A percentile compares a stretch with the other conserved stretches of the same genome.
phyloP scores from a whole-genome alignment of 2,329 filamentous ascomycete genomes.

The Neocucurbitaria cava region DNA sequence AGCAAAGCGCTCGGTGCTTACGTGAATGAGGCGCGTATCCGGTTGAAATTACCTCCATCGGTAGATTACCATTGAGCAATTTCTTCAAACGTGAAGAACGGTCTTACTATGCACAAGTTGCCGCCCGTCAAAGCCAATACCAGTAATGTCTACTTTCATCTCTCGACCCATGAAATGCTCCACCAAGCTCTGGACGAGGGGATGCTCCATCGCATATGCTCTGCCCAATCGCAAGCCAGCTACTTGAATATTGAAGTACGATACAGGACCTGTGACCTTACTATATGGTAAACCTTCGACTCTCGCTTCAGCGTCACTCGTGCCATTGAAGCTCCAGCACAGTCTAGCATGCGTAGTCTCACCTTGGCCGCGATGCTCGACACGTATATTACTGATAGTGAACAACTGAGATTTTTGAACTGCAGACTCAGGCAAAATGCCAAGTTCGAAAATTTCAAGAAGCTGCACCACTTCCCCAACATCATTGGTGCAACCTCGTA shows the following conservation, averaged over 20 bases:
- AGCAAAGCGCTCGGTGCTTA: background rate
- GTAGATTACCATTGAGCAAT: background rate
- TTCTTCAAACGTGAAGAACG: background rate
- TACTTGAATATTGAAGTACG: constrained; percentile 38
- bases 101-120: constrained; percentile 12
- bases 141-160: constrained; percentile 23
- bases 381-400: constrained; percentile 18
- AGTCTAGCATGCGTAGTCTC: constrained; percentile 32
- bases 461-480: constrained; percentile 3
- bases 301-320: background rate
- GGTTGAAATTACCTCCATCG: too few species aligned
- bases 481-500: constrained; percentile 7
- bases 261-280: constrained; percentile 43
- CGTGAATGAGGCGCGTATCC: too few species aligned
- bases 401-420: background rate
- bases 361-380: constrained; percentile 20
- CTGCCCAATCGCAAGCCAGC: constrained; percentile 28
- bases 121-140: constrained; percentile 40
- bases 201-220: constrained; percentile 40
- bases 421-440: constrained; percentile 17
- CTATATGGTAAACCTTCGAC: constrained; percentile 35
- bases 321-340: constrained; percentile 26
- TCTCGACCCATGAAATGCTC: constrained; percentile 11
- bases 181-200: constrained; percentile 21
- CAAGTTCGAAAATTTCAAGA: constrained; percentile 20